These are phyloP conservation scores for Canavalia gladiata DNA, from an alignment of 306 rosid species.

Conservation along the genomic window DNA sequence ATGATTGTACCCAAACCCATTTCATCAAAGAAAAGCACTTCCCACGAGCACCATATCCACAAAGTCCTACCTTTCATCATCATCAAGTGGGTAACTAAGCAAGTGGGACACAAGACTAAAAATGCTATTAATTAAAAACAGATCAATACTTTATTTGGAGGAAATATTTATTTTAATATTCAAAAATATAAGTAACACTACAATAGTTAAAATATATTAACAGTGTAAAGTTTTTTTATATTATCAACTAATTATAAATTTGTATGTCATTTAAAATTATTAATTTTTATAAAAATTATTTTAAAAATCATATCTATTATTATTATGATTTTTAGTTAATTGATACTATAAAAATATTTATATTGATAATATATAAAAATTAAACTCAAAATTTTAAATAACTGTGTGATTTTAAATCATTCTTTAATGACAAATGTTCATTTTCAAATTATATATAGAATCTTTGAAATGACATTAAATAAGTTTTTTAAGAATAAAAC, in stretches of 20 bases:
- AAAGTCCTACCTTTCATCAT: conserved; percentile 42
- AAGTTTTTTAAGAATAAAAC: neutral
- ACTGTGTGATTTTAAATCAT: neutral
- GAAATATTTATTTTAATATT: neutral
- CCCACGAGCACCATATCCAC: conserved; percentile 45
- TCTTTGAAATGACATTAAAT: neutral
- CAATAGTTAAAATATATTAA: neutral
- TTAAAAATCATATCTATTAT: no score
- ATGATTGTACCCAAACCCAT: conserved; percentile 49
- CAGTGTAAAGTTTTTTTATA: no score
- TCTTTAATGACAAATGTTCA: neutral
- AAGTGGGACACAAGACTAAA: neutral
- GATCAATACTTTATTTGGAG: neutral
- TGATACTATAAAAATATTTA: no score
- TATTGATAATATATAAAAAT: neutral
- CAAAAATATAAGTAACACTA: neutral
- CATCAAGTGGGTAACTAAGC: conserved; percentile 4
- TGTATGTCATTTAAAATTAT: no score
- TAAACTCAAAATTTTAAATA: neutral
- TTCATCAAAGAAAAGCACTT: conserved; percentile 46
- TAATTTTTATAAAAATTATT: no score
- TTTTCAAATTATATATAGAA: neutral
- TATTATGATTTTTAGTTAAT: no score
- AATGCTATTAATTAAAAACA: neutral
- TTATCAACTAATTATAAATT: no score